Base-by-base conservation (phyloP, 2,329 filamentous ascomycete species). In the Colletotrichum sp. region DNA sequence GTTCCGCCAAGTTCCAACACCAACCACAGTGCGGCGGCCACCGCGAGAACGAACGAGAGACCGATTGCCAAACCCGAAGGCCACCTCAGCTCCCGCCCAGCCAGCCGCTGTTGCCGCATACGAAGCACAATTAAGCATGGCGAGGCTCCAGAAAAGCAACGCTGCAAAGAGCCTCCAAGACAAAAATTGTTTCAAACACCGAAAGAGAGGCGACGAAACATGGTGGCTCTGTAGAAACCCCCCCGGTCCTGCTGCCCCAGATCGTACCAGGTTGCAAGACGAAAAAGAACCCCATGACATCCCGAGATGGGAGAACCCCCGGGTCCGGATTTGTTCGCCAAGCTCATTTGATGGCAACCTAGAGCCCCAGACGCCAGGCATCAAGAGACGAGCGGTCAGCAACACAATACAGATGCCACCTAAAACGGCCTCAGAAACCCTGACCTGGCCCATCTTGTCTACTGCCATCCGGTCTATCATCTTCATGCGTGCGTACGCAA, bases 391-490 rank as follows among this genome's bases (percentile, higher is more conserved):
- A 49, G 69, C 36, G 26, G 44, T 30, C 28, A 63, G 60, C 60
- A 39, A 24, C n/a, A 49, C 66, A 39, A 36, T 49, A 52, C 63
- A 59, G 57, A 66, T 64, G 69, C 28, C 32, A 76, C 69, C 63
- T 59, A 72, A 76, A 76, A 76, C 73, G 73, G 63, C 73, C 69
- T 76, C 73, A 65, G 24, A 57, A 57, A 64, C 73, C 72, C 73
- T 76, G 73, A 69, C 69, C 63, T 60, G 66, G 34, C 28, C 24
- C 30, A 21, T 57, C 57, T 62, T 36, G 62, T 67, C 66, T 65
- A 77, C 74, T 77, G 74, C 64, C 74, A 77, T 77, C 74, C 66
- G 49, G 71, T 73, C 69, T 77, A 71, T 67, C 18, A 32, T 57
- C 60, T 66, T 77, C 44, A 77, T 77, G 71, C 71, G 55, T 21